Conservation (phyloP, 2,329 filamentous ascomycete genomes). For the Colletotrichum caudatum region DNA sequence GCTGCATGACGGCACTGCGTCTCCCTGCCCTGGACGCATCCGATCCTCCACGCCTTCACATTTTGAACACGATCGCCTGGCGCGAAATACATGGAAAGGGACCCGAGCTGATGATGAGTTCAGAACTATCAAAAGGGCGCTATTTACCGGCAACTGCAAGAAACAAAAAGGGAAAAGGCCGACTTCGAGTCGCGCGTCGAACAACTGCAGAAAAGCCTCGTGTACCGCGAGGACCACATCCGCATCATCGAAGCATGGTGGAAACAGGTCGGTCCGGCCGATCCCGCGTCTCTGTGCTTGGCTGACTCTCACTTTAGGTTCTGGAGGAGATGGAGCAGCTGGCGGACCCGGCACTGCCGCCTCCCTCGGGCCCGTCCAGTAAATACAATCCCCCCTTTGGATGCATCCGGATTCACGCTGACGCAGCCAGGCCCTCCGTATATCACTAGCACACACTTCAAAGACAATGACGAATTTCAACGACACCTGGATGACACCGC, state of each 20-base stretch:
- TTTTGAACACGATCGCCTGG: conserved; percentile 23
- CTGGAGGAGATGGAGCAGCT: conserved; percentile 73
- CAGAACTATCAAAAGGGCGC: conserved; percentile 87
- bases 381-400: conserved; percentile 6
- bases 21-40: conserved; percentile 36
- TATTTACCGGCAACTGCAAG: conserved; percentile 96
- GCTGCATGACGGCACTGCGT: conserved; percentile 34
- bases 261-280: conserved; percentile 76
- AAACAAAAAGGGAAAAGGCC: conserved; percentile 92
- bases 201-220: conserved; percentile 81
- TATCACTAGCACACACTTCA: conserved; percentile 70
- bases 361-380: conserved; percentile 42
- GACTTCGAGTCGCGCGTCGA: conserved; percentile 84
- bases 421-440: conserved; percentile 63
- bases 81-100: conserved; percentile 39
- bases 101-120: conserved; percentile 40
- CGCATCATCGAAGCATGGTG: conserved; percentile 94
- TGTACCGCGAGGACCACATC: conserved; percentile 92
- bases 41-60: conserved; percentile 23
- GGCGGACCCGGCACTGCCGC: conserved; percentile 63
- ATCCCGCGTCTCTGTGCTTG: conserved; percentile 34
- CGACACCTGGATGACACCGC: conserved; percentile 82
- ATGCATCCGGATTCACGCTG: conserved; percentile 43
- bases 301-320: conserved; percentile 58
- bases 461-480: conserved; percentile 79